Evolutionary conservation across 495 filamentous ascomycete genomes (phyloP).

Genomic region (Podospora comata): DNA sequence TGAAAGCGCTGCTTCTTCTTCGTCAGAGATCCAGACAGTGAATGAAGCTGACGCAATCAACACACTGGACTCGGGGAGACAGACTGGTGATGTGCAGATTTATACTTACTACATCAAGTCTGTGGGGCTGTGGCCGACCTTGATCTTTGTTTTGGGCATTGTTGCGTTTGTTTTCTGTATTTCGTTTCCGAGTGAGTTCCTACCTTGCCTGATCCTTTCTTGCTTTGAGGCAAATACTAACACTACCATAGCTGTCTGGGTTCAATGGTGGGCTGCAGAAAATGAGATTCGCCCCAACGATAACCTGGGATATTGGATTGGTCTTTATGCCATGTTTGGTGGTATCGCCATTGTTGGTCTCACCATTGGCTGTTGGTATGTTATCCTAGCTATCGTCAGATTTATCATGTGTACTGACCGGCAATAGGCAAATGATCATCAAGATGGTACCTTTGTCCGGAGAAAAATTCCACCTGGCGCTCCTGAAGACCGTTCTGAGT

Average conservation of each 20-base stretch:
- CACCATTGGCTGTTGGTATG: conserved; percentile 30
- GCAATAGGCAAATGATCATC: conserved; percentile 31
- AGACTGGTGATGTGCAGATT: conserved; percentile 52
- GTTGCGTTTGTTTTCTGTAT: conserved; percentile 29
- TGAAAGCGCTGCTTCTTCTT: background rate
- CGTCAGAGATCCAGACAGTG: background rate
- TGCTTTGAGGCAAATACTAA: background rate
- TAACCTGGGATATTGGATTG: conserved; percentile 30
- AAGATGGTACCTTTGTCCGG: conserved; percentile 30
- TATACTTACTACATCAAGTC: conserved; percentile 54
- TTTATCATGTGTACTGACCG: background rate
- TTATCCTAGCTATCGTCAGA: background rate
- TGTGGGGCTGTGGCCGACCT: conserved; percentile 46
- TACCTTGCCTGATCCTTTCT: too few species aligned
- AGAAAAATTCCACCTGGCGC: conserved; percentile 27
- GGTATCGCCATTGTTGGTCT: conserved; percentile 25
- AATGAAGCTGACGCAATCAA: conserved; percentile 5
- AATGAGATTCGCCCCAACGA: conserved; percentile 28
- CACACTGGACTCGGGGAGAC: conserved; percentile 20
- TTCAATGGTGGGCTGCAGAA: conserved; percentile 34
- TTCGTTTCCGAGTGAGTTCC: conserved; percentile 31
- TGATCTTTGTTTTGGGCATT: conserved; percentile 42
- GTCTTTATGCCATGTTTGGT: conserved; percentile 29
- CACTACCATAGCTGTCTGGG: conserved; percentile 24
- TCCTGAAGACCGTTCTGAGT: conserved; percentile 30